phyloP scores from a whole-genome alignment of 2,329 filamentous ascomycete species.

The Trichothecium roseum region DNA sequence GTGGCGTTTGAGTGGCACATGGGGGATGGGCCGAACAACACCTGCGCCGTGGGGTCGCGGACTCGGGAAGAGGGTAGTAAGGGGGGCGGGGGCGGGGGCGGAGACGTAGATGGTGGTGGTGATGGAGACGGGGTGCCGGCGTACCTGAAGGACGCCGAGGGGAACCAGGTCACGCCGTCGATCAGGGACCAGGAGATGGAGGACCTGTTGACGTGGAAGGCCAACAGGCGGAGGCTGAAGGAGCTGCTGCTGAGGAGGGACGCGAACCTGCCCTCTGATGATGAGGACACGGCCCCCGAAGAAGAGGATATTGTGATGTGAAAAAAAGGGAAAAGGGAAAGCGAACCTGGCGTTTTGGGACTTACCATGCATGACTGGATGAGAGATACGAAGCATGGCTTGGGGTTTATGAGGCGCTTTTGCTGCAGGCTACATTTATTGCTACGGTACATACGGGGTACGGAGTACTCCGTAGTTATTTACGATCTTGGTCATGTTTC shows the following conservation, averaged over 20 bases:
- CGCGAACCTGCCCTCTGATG: constrained; percentile 34
- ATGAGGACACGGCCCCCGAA: constrained; percentile 15
- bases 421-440: too few species aligned
- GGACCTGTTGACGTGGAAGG: constrained; percentile 31
- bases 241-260: constrained; percentile 31
- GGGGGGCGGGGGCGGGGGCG: constrained; percentile 5
- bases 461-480: too few species aligned
- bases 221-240: constrained; percentile 32
- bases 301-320: constrained; percentile 1
- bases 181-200: constrained; percentile 41
- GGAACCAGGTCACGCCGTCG: constrained; percentile 49
- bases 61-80: constrained; percentile 5
- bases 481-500: too few species aligned
- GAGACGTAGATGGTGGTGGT: not conserved
- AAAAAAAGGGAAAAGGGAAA: too few species aligned
- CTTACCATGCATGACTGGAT: too few species aligned
- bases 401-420: too few species aligned
- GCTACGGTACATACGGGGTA: too few species aligned
- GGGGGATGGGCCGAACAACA: constrained; percentile 47
- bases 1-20: constrained; percentile 44
- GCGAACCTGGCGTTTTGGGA: too few species aligned
- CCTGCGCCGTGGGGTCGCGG: constrained; percentile 7
- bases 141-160: constrained; percentile 41
- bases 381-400: too few species aligned
- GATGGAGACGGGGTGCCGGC: constrained; percentile 20